Conservation (phyloP, 768 basidiomycete species). For the Collybia nuda region DNA sequence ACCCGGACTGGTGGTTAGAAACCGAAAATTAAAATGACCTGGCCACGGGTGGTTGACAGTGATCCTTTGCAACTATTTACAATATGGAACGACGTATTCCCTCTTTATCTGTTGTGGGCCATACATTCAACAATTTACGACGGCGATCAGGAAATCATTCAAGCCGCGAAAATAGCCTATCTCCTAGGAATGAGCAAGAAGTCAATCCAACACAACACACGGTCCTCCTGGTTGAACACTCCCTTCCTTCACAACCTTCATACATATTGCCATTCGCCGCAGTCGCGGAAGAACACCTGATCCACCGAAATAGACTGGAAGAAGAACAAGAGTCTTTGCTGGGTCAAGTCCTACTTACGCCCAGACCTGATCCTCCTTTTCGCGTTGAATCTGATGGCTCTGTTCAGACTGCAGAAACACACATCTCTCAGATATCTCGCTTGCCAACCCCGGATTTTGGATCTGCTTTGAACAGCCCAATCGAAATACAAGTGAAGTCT, state of each 20-base stretch:
- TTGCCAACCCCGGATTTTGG: constrained; percentile 20
- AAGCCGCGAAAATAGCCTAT: background rate
- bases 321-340: background rate
- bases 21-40: too few relatives aligned
- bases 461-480: background rate
- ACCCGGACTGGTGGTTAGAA: too few relatives aligned
- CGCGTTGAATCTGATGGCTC: constrained; percentile 4
- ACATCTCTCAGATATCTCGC: constrained; percentile 8
- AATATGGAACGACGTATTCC: constrained; percentile 8
- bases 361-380: constrained; percentile 11
- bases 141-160: constrained; percentile 10
- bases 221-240: background rate
- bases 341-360: constrained; percentile 13
- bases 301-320: background rate
- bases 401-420: constrained; percentile 1
- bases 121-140: constrained; percentile 3
- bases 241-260: background rate
- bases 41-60: constrained; percentile 7
- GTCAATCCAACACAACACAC: background rate
- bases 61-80: background rate
- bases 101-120: background rate
- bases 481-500: background rate
- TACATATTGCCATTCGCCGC: background rate
- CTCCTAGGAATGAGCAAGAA: constrained; percentile 1
- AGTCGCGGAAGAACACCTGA: background rate